phyloP scores from a whole-genome alignment of 148 eudicot genomes.

The Chenopodium album region DNA sequence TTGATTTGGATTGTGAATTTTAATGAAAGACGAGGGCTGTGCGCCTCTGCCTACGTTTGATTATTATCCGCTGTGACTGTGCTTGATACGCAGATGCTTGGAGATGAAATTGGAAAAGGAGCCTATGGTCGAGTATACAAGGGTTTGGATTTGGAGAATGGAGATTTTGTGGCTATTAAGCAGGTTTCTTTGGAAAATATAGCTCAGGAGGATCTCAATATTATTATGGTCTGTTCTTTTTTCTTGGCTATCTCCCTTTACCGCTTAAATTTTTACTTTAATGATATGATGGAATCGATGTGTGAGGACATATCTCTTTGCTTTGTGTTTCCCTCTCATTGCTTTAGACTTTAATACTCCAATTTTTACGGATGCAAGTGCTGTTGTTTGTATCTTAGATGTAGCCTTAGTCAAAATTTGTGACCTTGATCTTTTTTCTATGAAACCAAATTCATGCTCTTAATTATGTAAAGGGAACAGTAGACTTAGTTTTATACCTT shows the following conservation, averaged over 20 bases:
- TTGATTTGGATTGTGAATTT: slow-evolving; percentile 2
- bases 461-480: neutral
- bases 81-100: slow-evolving; percentile 61
- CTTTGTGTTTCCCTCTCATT: no score
- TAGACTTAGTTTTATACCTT: neutral
- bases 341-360: neutral
- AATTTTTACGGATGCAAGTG: neutral
- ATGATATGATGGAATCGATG: neutral
- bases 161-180: slow-evolving; percentile 97
- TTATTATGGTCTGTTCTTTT: slow-evolving; percentile 68
- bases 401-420: neutral
- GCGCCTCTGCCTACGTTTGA: neutral
- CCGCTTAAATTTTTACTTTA: neutral
- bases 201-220: slow-evolving; percentile 93
- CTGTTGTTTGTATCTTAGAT: neutral
- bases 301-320: neutral
- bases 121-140: slow-evolving; percentile 99
- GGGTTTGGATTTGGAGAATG: slow-evolving; percentile 98
- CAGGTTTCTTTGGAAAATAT: slow-evolving; percentile 97
- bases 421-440: neutral
- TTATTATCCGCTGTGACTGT: neutral
- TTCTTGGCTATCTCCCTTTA: neutral
- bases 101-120: slow-evolving; percentile 99
- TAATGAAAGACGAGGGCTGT: neutral
- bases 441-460: neutral